These are phyloP conservation scores for Conticribra guillardii DNA, from an alignment of 108 stramenopile genomes.

Conservation along the genomic window DNA sequence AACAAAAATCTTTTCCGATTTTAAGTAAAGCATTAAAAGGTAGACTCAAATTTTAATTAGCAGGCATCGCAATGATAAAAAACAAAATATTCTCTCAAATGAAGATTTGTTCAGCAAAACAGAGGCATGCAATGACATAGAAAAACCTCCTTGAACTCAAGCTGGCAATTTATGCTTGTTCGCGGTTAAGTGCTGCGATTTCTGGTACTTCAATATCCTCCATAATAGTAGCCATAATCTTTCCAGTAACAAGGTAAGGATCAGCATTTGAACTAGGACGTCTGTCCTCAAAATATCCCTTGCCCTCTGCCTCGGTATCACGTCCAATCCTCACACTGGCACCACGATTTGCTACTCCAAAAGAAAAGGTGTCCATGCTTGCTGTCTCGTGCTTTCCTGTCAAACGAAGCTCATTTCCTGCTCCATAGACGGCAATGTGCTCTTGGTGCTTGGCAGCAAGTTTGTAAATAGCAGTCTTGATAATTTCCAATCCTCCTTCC, in stretches of 20 bases:
- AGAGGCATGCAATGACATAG: not conserved
- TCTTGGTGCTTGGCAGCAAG: conserved; percentile 93
- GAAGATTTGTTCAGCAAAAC: no score
- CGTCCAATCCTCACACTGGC: conserved; percentile 95
- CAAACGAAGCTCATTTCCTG: conserved; percentile 96
- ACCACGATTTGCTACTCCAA: conserved; percentile 98
- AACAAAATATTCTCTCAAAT: no score
- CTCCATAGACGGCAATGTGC: conserved; percentile 98
- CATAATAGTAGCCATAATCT: conserved; percentile 96
- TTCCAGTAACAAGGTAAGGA: conserved; percentile 97
- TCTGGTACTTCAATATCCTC: conserved; percentile 35
- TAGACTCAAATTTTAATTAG: no score
- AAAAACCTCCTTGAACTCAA: not conserved
- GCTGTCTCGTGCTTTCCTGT: conserved; percentile 98
- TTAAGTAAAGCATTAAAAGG: no score
- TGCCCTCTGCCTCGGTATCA: conserved; percentile 88
- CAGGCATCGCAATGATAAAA: no score
- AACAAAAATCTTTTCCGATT: no score
- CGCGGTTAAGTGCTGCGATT: conserved; percentile 25
- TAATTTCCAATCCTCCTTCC: conserved; percentile 89
- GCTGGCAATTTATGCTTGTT: conserved; percentile 1
- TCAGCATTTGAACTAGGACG: conserved; percentile 97
- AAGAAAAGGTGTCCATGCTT: conserved; percentile 90
- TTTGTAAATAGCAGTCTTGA: conserved; percentile 97
- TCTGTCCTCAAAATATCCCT: conserved; percentile 99